Conservation (phyloP, 2,329 filamentous ascomycete genomes). For the Aschersonia sp. region DNA sequence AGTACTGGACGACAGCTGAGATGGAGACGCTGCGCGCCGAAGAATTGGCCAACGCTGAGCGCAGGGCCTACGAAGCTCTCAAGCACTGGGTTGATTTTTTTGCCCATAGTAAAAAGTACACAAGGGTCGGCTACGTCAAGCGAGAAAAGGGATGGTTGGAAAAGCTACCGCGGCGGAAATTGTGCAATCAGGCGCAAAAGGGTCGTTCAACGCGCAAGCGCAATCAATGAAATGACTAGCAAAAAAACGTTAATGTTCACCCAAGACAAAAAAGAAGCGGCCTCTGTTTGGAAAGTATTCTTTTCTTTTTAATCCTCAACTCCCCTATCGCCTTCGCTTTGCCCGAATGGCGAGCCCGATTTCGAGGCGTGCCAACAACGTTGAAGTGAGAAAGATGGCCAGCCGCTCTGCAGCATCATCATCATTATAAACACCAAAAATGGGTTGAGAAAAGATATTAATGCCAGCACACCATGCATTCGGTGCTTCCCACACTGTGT, state of each 20-base stretch:
- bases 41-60: slow-evolving; percentile 50
- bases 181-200: slow-evolving; percentile 60
- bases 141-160: slow-evolving; percentile 46
- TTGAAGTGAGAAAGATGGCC: not conserved
- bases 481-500: no score
- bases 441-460: slow-evolving; percentile 2
- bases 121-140: slow-evolving; percentile 61
- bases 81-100: slow-evolving; percentile 80
- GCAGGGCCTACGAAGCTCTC: slow-evolving; percentile 51
- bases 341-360: no score
- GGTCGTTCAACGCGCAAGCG: slow-evolving; percentile 33
- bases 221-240: not conserved
- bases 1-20: slow-evolving; percentile 37
- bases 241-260: not conserved
- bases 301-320: no score
- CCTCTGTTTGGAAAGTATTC: not conserved
- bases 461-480: not conserved
- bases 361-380: not conserved
- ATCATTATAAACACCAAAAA: slow-evolving; percentile 3
- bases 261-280: not conserved
- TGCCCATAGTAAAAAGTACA: slow-evolving; percentile 63
- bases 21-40: slow-evolving; percentile 37
- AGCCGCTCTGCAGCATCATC: slow-evolving; percentile 4
- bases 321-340: no score
- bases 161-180: slow-evolving; percentile 41